phyloP scores from a whole-genome alignment of 2,329 filamentous ascomycete species.

The Cercospora sesami region DNA sequence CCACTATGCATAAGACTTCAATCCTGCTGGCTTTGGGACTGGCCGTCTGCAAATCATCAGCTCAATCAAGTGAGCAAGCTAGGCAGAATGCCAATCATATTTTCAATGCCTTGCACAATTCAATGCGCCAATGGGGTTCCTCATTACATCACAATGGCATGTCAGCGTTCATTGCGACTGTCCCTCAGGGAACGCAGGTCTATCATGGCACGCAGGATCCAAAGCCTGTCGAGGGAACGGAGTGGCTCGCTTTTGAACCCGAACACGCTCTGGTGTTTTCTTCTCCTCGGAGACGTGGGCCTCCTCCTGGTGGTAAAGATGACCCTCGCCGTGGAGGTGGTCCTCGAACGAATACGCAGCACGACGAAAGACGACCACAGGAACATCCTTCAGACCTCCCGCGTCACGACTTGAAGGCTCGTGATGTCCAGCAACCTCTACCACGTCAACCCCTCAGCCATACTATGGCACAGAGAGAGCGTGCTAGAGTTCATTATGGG shows the following conservation, averaged over 20 bases:
- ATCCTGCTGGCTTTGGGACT: neutral
- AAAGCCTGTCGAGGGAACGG: conserved; percentile 54
- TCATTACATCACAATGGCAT: conserved; percentile 74
- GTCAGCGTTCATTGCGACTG: conserved; percentile 65
- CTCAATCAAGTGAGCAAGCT: neutral
- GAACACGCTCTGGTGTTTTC: conserved; percentile 72
- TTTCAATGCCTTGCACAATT: conserved; percentile 72
- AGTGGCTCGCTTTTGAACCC: conserved; percentile 76
- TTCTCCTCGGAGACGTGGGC: conserved; percentile 27
- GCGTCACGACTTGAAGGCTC: conserved; percentile 16
- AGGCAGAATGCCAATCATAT: conserved; percentile 44
- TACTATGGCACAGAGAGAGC: conserved; percentile 19
- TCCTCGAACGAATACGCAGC: conserved; percentile 7
- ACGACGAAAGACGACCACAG: conserved; percentile 17
- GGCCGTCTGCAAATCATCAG: neutral
- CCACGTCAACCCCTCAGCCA: conserved; percentile 15
- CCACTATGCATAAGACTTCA: neutral
- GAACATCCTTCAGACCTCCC: conserved; percentile 5
- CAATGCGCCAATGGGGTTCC: conserved; percentile 73
- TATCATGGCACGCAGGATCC: conserved; percentile 62
- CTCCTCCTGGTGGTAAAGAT: conserved; percentile 12
- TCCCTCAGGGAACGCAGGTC: conserved; percentile 64
- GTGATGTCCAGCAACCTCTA: conserved; percentile 8
- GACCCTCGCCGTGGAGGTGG: conserved; percentile 5
- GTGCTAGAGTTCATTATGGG: conserved; percentile 1